A percentile compares a stretch with the other conserved stretches of the same genome.
Evolutionary conservation across 2,329 filamentous ascomycete species (phyloP).

Genomic region (Cercospora zeina): DNA sequence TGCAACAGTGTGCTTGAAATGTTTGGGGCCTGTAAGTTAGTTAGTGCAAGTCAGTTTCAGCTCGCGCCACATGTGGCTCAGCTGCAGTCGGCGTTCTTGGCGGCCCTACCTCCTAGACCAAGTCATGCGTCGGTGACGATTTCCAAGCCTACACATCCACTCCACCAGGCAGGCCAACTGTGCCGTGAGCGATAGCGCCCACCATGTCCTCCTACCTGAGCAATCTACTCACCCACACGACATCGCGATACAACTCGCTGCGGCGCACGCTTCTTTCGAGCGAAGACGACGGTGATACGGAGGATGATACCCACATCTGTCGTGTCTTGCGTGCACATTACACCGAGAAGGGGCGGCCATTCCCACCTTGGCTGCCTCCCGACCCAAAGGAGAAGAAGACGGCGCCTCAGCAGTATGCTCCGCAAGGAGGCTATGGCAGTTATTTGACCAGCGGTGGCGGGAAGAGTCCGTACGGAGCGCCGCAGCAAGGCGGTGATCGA

Average conservation of each 20-base stretch:
- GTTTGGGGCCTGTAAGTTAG: neutral
- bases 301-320: conserved; percentile 93
- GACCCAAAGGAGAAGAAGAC: conserved; percentile 69
- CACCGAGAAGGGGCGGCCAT: conserved; percentile 76
- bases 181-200: neutral
- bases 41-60: neutral
- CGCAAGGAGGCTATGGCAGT: conserved; percentile 35
- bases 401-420: conserved; percentile 41
- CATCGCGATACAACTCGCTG: conserved; percentile 59
- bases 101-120: neutral
- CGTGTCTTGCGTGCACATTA: conserved; percentile 93
- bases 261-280: conserved; percentile 66
- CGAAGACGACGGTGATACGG: conserved; percentile 56
- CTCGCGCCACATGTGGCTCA: conserved; percentile 8
- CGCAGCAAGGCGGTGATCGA: conserved; percentile 34
- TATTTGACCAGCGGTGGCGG: conserved; percentile 41
- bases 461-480: conserved; percentile 28
- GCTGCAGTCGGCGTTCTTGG: neutral
- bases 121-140: conserved; percentile 3
- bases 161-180: neutral
- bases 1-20: neutral
- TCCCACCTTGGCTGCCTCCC: conserved; percentile 84
- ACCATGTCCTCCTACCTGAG: conserved; percentile 80
- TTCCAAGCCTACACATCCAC: neutral
- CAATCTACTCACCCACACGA: conserved; percentile 62